A percentile compares a stretch with the other conserved stretches of the same genome.
These are phyloP conservation scores for Monascus ruber DNA, from an alignment of 2,329 filamentous ascomycete genomes.

Conservation along the genomic window DNA sequence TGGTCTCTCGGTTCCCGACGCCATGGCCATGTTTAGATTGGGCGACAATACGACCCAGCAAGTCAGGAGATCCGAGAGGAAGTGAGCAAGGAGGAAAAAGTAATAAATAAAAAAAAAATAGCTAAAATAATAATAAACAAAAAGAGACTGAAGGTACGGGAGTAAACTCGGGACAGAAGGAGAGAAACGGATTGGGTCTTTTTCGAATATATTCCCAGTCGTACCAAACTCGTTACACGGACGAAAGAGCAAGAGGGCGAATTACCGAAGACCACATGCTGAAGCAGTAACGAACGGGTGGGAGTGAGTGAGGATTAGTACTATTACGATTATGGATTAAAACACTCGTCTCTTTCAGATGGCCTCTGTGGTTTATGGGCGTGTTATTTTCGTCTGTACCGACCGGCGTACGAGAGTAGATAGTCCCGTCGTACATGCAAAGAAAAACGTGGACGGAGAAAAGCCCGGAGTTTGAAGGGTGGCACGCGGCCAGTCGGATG, in stretches of 20 bases:
- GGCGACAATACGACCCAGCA: constrained; percentile 17
- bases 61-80: constrained; percentile 26
- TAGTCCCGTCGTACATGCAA: background rate
- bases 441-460: too few species aligned
- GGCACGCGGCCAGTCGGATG: too few species aligned
- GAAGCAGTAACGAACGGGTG: constrained; percentile 4
- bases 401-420: constrained; percentile 1
- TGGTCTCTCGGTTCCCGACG: constrained; percentile 27
- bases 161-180: constrained; percentile 1
- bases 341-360: too few species aligned
- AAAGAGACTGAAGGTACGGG: constrained; percentile 4
- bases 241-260: constrained; percentile 16
- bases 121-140: background rate
- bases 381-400: background rate
- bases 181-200: background rate
- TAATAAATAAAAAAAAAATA: too few species aligned
- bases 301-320: background rate
- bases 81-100: background rate
- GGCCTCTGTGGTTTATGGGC: background rate
- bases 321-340: background rate
- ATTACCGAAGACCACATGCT: constrained; percentile 27
- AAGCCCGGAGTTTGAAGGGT: too few species aligned
- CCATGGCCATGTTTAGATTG: constrained; percentile 20
- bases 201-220: constrained; percentile 7
- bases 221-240: constrained; percentile 25